Evolutionary conservation across 139 green algal species (phyloP).

Genomic region (Micractinium conductrix): DNA sequence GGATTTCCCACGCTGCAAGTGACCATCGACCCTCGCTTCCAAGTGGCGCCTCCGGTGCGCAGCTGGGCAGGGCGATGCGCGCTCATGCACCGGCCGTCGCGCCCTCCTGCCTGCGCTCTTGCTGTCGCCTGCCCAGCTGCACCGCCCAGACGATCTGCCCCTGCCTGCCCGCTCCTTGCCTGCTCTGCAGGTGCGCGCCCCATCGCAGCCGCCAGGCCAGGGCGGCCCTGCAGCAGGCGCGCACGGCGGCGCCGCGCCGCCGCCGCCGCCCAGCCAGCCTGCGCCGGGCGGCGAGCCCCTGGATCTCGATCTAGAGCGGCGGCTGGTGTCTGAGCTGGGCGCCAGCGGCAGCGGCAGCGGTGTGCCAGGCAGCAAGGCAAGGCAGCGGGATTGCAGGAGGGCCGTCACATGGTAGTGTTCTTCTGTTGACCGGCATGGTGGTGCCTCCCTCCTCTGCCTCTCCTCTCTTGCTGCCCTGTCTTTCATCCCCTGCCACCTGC

Average conservation of each 20-base stretch:
- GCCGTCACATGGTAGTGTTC: too few species aligned
- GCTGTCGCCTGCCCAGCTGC: neutral
- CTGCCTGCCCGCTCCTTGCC: neutral
- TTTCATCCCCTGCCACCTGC: too few species aligned
- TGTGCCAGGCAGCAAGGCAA: neutral
- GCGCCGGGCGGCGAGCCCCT: constrained; percentile 10
- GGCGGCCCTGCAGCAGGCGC: neutral
- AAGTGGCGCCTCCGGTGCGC: constrained; percentile 8
- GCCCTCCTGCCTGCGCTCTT: too few species aligned
- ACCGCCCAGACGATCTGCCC: neutral
- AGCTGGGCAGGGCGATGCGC: too few species aligned
- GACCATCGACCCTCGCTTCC: constrained; percentile 5
- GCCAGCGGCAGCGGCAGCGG: neutral
- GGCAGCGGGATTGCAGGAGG: too few species aligned
- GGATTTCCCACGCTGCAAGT: constrained; percentile 31
- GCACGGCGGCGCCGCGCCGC: neutral
- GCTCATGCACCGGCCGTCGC: too few species aligned
- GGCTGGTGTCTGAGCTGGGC: constrained; percentile 14
- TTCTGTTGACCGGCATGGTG: too few species aligned
- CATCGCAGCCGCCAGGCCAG: neutral
- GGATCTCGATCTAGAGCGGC: constrained; percentile 7
- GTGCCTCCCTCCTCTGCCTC: too few species aligned
- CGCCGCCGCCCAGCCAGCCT: constrained; percentile 14
- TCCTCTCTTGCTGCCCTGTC: too few species aligned
- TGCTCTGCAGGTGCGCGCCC: constrained; percentile 8